Evolutionary conservation across 2,329 filamentous ascomycete genomes (phyloP), one percentile per base, ranked within the genome.

Genomic region (Neonectria hederae): DNA sequence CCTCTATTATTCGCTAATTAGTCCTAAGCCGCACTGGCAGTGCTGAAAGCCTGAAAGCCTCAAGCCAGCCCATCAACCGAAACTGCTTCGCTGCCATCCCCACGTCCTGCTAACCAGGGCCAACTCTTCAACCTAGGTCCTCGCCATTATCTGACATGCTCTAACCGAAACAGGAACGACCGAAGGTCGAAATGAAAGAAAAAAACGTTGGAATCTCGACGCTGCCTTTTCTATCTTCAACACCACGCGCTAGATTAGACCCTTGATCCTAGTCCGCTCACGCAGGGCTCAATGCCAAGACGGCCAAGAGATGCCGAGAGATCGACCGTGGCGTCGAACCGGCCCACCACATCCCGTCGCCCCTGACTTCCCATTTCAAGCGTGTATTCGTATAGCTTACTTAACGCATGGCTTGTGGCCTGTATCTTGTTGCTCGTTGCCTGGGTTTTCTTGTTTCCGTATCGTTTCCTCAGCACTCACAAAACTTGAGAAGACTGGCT

Each of bases 301-400:
- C 71, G 71, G 71, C 65, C 61, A 62, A 63, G 53, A 60, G 19
- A 57, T 73, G 71, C 71, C 71, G 70, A 70, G 60, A 63, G 70
- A 73, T 73, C 71, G 42, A 11, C 40, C 17, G 26, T 43, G 43
- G 56, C 57, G 32, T 49, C 42, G 28, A 32, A 8, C 8, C 48
- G 28, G 30, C n/a, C 26, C 42, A n/a, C 30, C 5, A 19, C 22
- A n/a, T 32, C 57, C 38, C 49, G 46, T 28, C 28, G 21, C 55
- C 46, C 49, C 40, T 46, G 40, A 40, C 35, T 46, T 45, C 49
- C 22, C 43, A 46, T 46, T 22, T 24, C 13, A 30, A 49, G 46
- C 17, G 28, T 26, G 14, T 9, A 26, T 17, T 48, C 45, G 8
- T 14, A n/a, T n/a, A 48, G 22, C 22, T 24, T 24, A 48, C 28